Percentiles rank a stretch among this genome's conserved stretches.
phyloP scores from a whole-genome alignment of 805 yeast species.

The Cyberlindnera sargentensis region DNA sequence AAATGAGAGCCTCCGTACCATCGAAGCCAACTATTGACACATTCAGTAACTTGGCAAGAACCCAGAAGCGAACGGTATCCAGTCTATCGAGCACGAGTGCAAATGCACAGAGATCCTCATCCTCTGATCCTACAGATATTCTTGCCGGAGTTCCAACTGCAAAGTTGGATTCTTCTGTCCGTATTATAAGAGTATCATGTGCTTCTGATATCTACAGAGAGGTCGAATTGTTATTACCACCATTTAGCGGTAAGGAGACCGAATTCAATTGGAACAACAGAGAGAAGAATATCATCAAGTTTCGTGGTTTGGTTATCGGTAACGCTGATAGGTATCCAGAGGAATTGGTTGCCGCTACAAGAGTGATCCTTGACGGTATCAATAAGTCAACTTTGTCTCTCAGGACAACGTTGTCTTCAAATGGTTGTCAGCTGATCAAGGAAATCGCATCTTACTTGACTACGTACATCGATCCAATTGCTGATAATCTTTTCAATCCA shows the following conservation, averaged over 20 bases:
- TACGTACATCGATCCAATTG: slow-evolving; percentile 24
- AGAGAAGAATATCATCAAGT: slow-evolving; percentile 49
- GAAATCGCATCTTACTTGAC: slow-evolving; percentile 38
- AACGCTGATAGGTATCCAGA: slow-evolving; percentile 37
- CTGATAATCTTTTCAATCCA: slow-evolving; percentile 28
- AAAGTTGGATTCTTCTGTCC: slow-evolving; percentile 15
- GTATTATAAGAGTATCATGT: slow-evolving; percentile 7
- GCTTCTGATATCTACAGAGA: slow-evolving; percentile 21
- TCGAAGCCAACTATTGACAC: slow-evolving; percentile 21
- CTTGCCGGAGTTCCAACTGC: slow-evolving; percentile 15
- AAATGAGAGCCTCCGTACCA: slow-evolving; percentile 4
- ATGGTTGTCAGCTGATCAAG: slow-evolving; percentile 71
- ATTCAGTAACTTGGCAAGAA: slow-evolving; percentile 15
- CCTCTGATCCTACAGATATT: slow-evolving; percentile 10
- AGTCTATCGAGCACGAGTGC: not conserved
- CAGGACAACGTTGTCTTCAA: slow-evolving; percentile 73
- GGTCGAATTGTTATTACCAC: slow-evolving; percentile 21
- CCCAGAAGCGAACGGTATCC: slow-evolving; percentile 2
- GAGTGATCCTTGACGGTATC: slow-evolving; percentile 48
- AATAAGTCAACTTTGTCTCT: slow-evolving; percentile 63
- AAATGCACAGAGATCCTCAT: not conserved
- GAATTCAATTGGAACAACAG: slow-evolving; percentile 81
- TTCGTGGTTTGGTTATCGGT: slow-evolving; percentile 59
- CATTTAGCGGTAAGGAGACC: slow-evolving; percentile 73
- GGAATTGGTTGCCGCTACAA: slow-evolving; percentile 28